Evolutionary conservation across 2,329 filamentous ascomycete species (phyloP).

Genomic region (Rhynchosporium secalis): DNA sequence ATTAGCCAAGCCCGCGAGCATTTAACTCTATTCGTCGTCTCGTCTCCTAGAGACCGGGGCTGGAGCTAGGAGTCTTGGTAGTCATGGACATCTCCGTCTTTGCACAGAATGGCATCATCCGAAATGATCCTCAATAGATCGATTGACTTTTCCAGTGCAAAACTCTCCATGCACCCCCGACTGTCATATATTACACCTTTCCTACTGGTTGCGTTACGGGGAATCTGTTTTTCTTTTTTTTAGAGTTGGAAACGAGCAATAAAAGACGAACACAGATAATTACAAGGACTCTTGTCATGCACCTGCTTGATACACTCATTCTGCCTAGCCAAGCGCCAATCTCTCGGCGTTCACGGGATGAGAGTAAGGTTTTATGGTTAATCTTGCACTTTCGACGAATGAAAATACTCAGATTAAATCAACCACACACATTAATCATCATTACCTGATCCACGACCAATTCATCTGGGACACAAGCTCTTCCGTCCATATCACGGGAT

Average conservation of each 20-base stretch:
- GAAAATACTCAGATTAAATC: background rate
- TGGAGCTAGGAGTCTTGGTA: no score
- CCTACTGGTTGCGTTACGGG: no score
- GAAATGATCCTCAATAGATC: no score
- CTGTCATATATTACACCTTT: no score
- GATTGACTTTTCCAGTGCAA: no score
- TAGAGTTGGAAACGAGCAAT: no score
- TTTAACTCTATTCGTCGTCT: slow-evolving; percentile 12
- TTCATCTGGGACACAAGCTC: no score
- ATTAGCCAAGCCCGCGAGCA: slow-evolving; percentile 5
- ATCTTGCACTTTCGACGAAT: background rate
- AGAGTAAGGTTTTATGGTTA: slow-evolving; percentile 20
- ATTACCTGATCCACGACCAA: no score
- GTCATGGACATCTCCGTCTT: background rate
- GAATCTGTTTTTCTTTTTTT: no score
- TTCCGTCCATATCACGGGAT: no score
- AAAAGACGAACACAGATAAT: background rate
- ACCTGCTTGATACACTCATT: background rate
- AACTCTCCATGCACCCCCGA: no score
- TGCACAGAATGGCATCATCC: background rate
- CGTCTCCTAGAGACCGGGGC: background rate
- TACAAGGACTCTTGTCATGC: background rate
- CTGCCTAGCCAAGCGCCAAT: slow-evolving; percentile 7
- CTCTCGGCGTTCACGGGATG: background rate
- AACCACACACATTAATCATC: no score